A percentile compares a stretch with the other conserved stretches of the same genome.
phyloP scores from a whole-genome alignment of 371 early-diverging fungal species.

The Mortierella sp. region DNA sequence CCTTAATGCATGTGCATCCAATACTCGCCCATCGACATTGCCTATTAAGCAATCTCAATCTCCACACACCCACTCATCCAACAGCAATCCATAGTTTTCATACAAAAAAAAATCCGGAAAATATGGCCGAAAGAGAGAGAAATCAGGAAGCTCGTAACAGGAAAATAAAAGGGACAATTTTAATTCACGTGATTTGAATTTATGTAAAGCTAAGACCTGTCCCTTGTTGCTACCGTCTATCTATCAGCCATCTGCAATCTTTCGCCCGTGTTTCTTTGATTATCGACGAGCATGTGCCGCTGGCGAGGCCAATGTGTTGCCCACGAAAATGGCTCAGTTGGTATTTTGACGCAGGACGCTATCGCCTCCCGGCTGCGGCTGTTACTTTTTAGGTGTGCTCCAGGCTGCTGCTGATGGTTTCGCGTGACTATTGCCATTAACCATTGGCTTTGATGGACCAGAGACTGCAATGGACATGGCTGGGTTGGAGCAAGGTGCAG shows the following conservation, averaged over 20 bases:
- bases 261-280: not conserved
- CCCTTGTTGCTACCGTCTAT: no score
- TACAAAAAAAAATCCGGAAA: constrained; percentile 23
- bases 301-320: not conserved
- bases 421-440: constrained; percentile 23
- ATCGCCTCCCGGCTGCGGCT: not conserved
- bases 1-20: not conserved
- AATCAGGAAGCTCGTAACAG: not conserved
- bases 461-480: constrained; percentile 11
- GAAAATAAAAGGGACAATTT: not conserved
- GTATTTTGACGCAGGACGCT: not conserved
- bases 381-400: constrained; percentile 39
- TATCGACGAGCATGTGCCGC: not conserved
- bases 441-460: constrained; percentile 12
- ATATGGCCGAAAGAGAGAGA: constrained; percentile 25
- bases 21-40: not conserved
- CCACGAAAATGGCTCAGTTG: not conserved
- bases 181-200: not conserved
- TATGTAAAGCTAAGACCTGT: not conserved
- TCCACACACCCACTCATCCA: not conserved
- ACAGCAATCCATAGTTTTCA: constrained; percentile 5
- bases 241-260: not conserved
- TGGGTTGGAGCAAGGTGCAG: constrained; percentile 7
- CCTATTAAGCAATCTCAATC: no score
- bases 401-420: constrained; percentile 28